phyloP scores from a whole-genome alignment of 768 basidiomycete species.

The Termitomyces sp. region DNA sequence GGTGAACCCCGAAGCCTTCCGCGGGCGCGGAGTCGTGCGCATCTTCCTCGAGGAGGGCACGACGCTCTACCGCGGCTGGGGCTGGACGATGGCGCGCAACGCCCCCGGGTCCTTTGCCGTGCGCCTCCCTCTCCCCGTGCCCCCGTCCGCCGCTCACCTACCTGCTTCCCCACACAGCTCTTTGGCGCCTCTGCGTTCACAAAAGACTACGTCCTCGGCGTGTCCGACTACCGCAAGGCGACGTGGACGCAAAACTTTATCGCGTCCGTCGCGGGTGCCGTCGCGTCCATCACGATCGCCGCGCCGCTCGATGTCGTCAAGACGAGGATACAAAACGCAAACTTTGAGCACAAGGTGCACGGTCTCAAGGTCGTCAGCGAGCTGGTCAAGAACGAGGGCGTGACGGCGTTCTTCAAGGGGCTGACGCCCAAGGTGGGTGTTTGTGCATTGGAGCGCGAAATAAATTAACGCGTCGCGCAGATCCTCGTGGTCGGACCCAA shows the following conservation, averaged over 20 bases:
- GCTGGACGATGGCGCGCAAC: constrained; percentile 98
- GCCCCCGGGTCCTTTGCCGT: constrained; percentile 95
- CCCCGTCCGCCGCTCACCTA: not conserved
- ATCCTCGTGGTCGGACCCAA: constrained; percentile 96
- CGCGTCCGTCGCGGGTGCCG: constrained; percentile 89
- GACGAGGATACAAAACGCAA: constrained; percentile 97
- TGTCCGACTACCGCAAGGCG: constrained; percentile 88
- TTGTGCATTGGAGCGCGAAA: not conserved
- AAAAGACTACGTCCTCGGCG: constrained; percentile 88
- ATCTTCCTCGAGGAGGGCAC: constrained; percentile 92
- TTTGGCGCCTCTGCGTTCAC: constrained; percentile 95
- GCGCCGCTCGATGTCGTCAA: constrained; percentile 96
- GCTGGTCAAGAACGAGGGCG: constrained; percentile 82
- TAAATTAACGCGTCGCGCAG: constrained; percentile 28
- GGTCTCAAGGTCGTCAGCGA: constrained; percentile 83
- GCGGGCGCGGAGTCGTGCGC: constrained; percentile 83
- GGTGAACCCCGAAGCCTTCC: constrained; percentile 97
- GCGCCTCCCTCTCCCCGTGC: constrained; percentile 21
- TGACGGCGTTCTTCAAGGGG: constrained; percentile 89
- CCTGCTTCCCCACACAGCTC: constrained; percentile 47
- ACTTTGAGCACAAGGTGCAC: constrained; percentile 82
- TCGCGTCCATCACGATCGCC: constrained; percentile 92
- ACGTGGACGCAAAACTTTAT: constrained; percentile 98
- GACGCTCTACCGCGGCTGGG: constrained; percentile 94
- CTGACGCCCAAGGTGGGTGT: constrained; percentile 84